Percentiles rank a stretch among this genome's conserved stretches.
Conservation (phyloP, 2,329 filamentous ascomycete species). For the Aspergillus viridinutans region DNA sequence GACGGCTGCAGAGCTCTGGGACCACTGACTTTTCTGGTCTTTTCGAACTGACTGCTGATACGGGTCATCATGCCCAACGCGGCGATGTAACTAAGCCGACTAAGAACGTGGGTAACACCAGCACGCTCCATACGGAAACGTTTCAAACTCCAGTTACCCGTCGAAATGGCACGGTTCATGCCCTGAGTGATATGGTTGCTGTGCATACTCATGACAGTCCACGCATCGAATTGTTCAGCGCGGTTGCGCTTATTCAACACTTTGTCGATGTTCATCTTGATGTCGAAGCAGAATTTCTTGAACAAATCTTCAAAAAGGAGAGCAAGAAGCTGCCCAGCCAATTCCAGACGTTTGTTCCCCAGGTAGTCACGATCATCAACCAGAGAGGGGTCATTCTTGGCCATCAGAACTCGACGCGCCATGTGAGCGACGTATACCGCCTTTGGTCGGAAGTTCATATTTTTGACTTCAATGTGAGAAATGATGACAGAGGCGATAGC, state of each 20-base stretch:
- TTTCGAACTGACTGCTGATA: constrained; percentile 97
- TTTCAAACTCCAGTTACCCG: constrained; percentile 96
- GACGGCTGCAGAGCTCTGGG: constrained; percentile 94
- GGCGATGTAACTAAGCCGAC: constrained; percentile 90
- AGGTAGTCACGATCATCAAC: constrained; percentile 98
- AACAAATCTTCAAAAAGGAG: constrained; percentile 96
- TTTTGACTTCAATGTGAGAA: constrained; percentile 86
- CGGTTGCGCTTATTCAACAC: constrained; percentile 90
- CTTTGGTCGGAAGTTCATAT: constrained; percentile 94
- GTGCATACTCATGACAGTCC: constrained; percentile 76
- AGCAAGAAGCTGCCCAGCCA: constrained; percentile 90
- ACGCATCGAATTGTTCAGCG: constrained; percentile 81
- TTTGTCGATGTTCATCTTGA: constrained; percentile 94
- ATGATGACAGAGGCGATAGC: constrained; percentile 89
- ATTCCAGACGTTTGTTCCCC: constrained; percentile 90
- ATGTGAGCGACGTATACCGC: constrained; percentile 95
- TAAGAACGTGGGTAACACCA: constrained; percentile 93
- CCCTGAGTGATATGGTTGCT: constrained; percentile 85
- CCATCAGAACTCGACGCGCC: constrained; percentile 94
- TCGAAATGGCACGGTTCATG: constrained; percentile 93
- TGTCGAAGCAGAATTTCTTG: constrained; percentile 85
- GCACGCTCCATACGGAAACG: constrained; percentile 98
- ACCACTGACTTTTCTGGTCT: constrained; percentile 93
- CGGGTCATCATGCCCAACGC: constrained; percentile 99
- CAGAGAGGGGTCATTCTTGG: constrained; percentile 78